phyloP scores from a whole-genome alignment of 1,284 basidiomycete genomes.

The Ceratobasidium sp. region DNA sequence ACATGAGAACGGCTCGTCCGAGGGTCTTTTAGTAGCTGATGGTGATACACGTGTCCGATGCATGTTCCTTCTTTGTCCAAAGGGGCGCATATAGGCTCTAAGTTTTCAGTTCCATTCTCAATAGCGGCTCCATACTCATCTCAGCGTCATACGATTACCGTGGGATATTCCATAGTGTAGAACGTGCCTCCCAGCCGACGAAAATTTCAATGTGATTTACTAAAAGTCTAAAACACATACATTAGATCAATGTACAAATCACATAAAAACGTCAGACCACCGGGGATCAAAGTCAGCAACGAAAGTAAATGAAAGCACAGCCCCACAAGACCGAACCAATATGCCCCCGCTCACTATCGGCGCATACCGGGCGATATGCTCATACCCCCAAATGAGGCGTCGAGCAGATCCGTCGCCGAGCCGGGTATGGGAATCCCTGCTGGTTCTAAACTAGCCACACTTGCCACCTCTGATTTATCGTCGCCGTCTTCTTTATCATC shows the following conservation, averaged over 20 bases:
- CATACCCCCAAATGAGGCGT: conserved; percentile 72
- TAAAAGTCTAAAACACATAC: too few relatives aligned
- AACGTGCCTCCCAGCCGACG: neutral
- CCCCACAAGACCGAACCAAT: neutral
- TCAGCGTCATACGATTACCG: neutral
- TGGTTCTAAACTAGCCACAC: conserved; percentile 40
- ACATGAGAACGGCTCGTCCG: neutral
- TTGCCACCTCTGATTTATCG: conserved; percentile 25
- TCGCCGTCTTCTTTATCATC: conserved; percentile 6
- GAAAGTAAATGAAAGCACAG: conserved; percentile 5
- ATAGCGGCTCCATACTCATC: neutral
- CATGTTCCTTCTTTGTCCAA: conserved; percentile 1
- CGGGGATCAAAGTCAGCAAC: too few relatives aligned
- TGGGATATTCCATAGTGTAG: too few relatives aligned
- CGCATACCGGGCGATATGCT: conserved; percentile 59
- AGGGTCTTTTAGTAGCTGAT: neutral
- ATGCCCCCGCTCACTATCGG: neutral
- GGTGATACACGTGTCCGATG: conserved; percentile 23
- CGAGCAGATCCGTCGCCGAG: conserved; percentile 35
- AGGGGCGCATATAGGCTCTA: neutral
- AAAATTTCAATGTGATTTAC: conserved; percentile 15
- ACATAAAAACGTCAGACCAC: too few relatives aligned
- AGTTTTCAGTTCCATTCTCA: neutral
- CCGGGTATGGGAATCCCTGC: conserved; percentile 7
- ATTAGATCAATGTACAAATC: conserved; percentile 16